Conservation (phyloP, 148 eudicot species). For the Bassia scoparia region DNA sequence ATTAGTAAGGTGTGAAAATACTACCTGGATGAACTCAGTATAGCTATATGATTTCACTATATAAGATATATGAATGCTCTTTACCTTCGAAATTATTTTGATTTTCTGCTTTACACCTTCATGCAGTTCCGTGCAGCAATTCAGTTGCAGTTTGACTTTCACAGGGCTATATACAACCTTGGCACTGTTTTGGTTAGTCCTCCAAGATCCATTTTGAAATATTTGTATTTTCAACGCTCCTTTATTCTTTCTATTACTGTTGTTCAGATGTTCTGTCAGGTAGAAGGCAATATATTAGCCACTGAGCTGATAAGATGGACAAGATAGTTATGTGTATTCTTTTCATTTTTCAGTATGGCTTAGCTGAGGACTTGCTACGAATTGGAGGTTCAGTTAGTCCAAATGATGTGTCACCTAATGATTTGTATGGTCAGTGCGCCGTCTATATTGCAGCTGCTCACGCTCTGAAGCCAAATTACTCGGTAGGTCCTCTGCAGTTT, state of each 20-base stretch:
- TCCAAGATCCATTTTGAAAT: not conserved
- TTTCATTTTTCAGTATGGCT: conserved; percentile 69
- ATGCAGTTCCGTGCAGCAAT: conserved; percentile 92
- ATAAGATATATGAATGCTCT: not conserved
- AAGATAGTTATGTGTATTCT: conserved; percentile 14
- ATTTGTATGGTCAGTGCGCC: conserved; percentile 80
- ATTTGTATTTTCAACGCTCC: not conserved
- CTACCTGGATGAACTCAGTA: not conserved
- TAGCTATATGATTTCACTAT: not conserved
- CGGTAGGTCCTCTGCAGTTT: conserved; percentile 38
- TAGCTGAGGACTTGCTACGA: conserved; percentile 93
- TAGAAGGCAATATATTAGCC: not conserved
- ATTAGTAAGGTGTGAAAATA: conserved; percentile 65
- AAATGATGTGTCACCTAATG: conserved; percentile 67
- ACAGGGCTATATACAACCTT: conserved; percentile 94
- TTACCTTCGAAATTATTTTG: conserved; percentile 12
- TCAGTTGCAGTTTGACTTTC: conserved; percentile 91
- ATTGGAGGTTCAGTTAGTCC: conserved; percentile 45
- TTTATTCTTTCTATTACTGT: not conserved
- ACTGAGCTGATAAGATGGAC: not conserved
- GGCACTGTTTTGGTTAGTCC: conserved; percentile 91
- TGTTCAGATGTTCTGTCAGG: not conserved
- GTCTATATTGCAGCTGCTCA: conserved; percentile 95
- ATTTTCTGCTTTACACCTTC: conserved; percentile 11
- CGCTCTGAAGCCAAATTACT: conserved; percentile 82